phyloP scores from a whole-genome alignment of 139 green algal genomes.

The Monoraphidium neglectum region DNA sequence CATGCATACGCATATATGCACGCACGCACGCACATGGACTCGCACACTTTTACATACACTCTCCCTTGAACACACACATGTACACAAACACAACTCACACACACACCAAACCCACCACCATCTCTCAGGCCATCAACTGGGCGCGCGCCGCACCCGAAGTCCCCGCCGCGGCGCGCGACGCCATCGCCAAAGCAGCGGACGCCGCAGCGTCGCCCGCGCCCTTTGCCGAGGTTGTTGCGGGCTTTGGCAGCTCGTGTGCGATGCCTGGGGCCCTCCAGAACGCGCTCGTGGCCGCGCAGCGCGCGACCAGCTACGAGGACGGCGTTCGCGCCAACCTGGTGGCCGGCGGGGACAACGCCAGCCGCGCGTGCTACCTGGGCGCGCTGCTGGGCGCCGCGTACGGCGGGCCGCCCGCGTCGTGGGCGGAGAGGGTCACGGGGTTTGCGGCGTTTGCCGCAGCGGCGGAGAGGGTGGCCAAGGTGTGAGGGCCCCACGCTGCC shows the following conservation, averaged over 20 bases:
- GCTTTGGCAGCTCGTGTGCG: slow-evolving; percentile 33
- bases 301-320: slow-evolving; percentile 37
- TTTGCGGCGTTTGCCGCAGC: too few species aligned
- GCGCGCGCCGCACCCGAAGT: background rate
- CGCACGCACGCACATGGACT: too few species aligned
- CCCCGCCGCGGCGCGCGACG: background rate
- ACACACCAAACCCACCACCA: background rate
- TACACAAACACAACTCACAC: background rate
- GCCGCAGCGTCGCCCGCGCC: too few species aligned
- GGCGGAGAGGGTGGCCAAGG: too few species aligned
- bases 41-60: too few species aligned
- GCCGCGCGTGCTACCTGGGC: slow-evolving; percentile 39
- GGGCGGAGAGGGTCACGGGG: too few species aligned
- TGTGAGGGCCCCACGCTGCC: too few species aligned
- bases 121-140: background rate
- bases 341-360: slow-evolving; percentile 62
- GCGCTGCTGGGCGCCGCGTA: slow-evolving; percentile 47
- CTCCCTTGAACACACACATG: too few species aligned
- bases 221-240: background rate
- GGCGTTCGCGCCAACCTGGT: slow-evolving; percentile 57
- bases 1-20: too few species aligned
- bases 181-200: background rate
- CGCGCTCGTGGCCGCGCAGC: slow-evolving; percentile 34
- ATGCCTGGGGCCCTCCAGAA: slow-evolving; percentile 47
- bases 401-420: background rate